phyloP scores from a whole-genome alignment of 306 rosid genomes.

The Begonia loranthoides region DNA sequence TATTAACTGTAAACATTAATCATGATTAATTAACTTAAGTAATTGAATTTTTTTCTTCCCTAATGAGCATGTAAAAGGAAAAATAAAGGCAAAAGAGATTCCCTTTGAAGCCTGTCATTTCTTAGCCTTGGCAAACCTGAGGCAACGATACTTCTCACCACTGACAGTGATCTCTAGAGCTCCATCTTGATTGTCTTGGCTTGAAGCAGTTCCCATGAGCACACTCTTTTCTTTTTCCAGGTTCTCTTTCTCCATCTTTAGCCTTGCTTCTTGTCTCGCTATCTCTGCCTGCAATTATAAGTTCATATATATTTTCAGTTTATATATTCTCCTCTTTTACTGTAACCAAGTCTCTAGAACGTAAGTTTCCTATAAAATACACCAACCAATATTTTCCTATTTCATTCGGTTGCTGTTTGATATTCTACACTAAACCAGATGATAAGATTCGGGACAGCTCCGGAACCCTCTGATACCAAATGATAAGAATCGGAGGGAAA shows the following conservation, averaged over 20 bases:
- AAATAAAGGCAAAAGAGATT: neutral
- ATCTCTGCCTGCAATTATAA: constrained; percentile 56
- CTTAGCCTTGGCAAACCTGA: constrained; percentile 90
- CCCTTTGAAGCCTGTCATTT: constrained; percentile 32
- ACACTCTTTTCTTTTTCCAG: constrained; percentile 95
- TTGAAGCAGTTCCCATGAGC: constrained; percentile 93
- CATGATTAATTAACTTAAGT: no score
- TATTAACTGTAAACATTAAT: no score
- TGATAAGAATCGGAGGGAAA: no score
- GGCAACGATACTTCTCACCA: constrained; percentile 91
- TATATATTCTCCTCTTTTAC: neutral
- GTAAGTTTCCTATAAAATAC: no score
- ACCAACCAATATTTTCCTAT: no score
- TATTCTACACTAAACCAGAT: no score
- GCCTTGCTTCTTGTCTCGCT: constrained; percentile 83
- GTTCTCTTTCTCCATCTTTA: constrained; percentile 91
- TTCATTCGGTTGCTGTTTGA: no score
- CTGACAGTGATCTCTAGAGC: constrained; percentile 96
- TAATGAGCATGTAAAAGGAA: no score
- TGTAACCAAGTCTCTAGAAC: no score
- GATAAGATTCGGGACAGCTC: no score
- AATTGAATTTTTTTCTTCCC: no score
- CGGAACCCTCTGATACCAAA: no score
- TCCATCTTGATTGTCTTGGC: constrained; percentile 90
- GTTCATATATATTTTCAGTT: neutral